Base-by-base conservation (phyloP, 2,329 filamentous ascomycete genomes). In the Botrytis porri region DNA sequence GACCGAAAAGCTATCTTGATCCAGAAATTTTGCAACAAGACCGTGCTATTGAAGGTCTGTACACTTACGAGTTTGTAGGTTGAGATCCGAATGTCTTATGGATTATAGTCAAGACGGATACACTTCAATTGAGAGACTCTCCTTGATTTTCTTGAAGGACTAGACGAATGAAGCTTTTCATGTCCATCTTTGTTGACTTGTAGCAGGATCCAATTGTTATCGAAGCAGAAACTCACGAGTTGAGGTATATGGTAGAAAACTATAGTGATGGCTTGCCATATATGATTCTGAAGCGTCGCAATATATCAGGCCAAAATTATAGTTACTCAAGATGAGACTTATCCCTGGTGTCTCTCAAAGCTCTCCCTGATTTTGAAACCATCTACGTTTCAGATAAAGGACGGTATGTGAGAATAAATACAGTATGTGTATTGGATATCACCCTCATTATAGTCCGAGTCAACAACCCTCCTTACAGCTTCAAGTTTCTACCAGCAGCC, bases 401-500 rank as follows among this genome's bases (percentile, higher is more conserved):
- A 39, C 1, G 18, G 32, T 4, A 10, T n/a, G 22, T 29, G 14
- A 66, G 14, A 32, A 29, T 1, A 20, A 37, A 29, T 45, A 6
- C 45, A 37, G 18, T 14, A 8, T 39, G 5, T 29, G 8, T 7
- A 4, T 12, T 25, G 25, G 1, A 57, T 4, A 3, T 61, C 61
- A 3, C 39, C 61, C 20, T 1, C 45, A 48, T 20, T 29, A 22
- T 41, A 25, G 5, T 35, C 16, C 45, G 6, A 10, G 5, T 35
- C 43, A 37, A 29, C 35, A 12, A 14, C 7, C n/a, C 9, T 18
- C 16, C 45, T 77, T 57, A 79, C 74, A 79, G 61, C 72, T 79
- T 79, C 25, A 76, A 69, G 29, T 74, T 73, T 71, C 75, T 89
- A 43, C 87, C 88, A 29, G 85, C 88, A 57, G 82, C 85, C 79